Base-by-base conservation (phyloP, 1,139 yeast genomes). In the Hansenula lynferdii region DNA sequence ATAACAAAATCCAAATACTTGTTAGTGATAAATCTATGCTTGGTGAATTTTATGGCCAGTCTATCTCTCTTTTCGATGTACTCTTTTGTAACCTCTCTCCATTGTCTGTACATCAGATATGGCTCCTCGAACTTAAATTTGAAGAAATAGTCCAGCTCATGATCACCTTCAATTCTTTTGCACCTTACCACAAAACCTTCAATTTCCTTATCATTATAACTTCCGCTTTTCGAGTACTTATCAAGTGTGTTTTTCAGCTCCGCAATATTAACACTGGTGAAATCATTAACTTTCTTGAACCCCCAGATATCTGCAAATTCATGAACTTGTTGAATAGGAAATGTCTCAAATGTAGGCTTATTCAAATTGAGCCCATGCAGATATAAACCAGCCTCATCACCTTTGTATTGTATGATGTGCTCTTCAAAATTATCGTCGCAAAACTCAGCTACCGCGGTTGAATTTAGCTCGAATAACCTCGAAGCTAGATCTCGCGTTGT, bases 121-220 rank as follows among this genome's bases (percentile, higher is more conserved):
- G 98, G 98, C 61, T 94, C 96, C 49, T 89, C 96, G 58, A 94
- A 92, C 60, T 94, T 94, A 65, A 70, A 92, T 63, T 94, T 94
- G 75, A 89, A 94, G 61, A 94, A 87, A 53, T 74, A 87, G 44
- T 79, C 83, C 12, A 56, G 58, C 1, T 40, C 42, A 15, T 37
- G 78, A 8, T 54, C 57, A 3, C 40, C 40, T 19, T 42, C 56
- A 14, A 40, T 48, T 14, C 48, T 42, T 36, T 66, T 63, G 50
- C 92, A 77, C 37, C 98, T 69, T 6, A 94, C 69, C 2, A 94
- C 99, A 64, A 92, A 94, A 0, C 99, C 99, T 63, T 94, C 99
- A 7, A 86, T 74, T 49, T 87, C 97, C 32, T 69, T 64, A 3
- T 72, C 79, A 1, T 83, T 63, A 64, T 80, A 89, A 2, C 81